Percentiles rank a stretch among this genome's conserved stretches.
These are phyloP conservation scores for Rostrohypoxylon terebratum DNA, from an alignment of 495 filamentous ascomycete genomes.

Conservation along the genomic window DNA sequence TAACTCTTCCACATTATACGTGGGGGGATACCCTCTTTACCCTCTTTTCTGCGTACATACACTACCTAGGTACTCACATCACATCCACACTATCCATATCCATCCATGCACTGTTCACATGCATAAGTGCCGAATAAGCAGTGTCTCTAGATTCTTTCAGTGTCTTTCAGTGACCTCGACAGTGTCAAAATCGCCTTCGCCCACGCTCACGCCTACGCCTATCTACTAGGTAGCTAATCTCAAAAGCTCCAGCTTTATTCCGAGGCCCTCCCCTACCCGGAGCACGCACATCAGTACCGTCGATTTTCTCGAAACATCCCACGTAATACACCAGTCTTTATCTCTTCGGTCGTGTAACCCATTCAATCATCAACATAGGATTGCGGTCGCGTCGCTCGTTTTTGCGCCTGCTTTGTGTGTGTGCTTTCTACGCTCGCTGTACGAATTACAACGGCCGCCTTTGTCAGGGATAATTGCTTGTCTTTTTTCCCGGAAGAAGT, in stretches of 20 bases:
- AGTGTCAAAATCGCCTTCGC: background rate
- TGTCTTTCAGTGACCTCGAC: conserved; percentile 18
- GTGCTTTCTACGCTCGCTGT: conserved; percentile 6
- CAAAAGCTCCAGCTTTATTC: conserved; percentile 24
- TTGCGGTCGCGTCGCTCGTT: conserved; percentile 40
- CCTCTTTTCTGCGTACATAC: conserved; percentile 24
- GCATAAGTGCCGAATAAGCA: conserved; percentile 6
- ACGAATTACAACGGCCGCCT: conserved; percentile 22
- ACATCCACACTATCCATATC: too few relatives aligned
- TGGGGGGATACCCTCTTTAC: too few relatives aligned
- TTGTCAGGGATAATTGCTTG: conserved; percentile 29
- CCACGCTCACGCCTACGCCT: background rate
- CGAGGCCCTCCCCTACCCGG: background rate
- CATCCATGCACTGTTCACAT: conserved; percentile 11
- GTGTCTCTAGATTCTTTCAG: background rate
- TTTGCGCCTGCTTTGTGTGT: conserved; percentile 40
- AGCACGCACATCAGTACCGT: conserved; percentile 21
- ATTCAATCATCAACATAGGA: conserved; percentile 18
- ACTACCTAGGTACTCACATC: background rate
- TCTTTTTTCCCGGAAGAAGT: conserved; percentile 14
- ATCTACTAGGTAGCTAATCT: too few relatives aligned
- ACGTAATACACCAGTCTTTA: conserved; percentile 29
- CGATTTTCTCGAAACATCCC: conserved; percentile 13
- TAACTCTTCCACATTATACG: conserved; percentile 14
- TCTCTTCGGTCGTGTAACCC: conserved; percentile 30